Evolutionary conservation across 148 eudicot genomes (phyloP).

Genomic region (Vaccinium macrocarpon): DNA sequence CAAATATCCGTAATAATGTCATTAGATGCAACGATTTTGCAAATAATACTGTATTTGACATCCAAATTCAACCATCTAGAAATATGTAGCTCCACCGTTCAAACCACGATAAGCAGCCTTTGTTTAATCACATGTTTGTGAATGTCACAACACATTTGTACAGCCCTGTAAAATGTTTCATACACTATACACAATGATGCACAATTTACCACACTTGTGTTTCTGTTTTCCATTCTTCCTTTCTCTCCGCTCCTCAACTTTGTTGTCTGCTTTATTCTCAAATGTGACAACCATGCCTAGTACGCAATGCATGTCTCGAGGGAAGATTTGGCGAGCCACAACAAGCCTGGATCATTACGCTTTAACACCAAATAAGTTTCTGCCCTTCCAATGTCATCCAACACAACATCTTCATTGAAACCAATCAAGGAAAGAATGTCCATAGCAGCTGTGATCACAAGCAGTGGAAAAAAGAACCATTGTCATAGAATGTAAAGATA

Average conservation of each 20-base stretch:
- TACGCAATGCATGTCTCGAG: slow-evolving; percentile 53
- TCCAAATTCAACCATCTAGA: neutral
- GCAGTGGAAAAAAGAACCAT: neutral
- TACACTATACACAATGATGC: neutral
- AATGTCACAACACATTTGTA: neutral
- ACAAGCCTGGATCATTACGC: slow-evolving; percentile 75
- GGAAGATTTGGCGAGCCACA: slow-evolving; percentile 90
- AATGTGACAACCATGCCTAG: neutral
- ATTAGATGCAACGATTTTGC: neutral
- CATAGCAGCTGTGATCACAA: slow-evolving; percentile 69
- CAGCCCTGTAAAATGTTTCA: neutral
- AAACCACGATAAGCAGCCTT: neutral
- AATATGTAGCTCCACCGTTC: neutral
- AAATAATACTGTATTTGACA: neutral
- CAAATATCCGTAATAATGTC: neutral
- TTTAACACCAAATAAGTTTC: slow-evolving; percentile 69
- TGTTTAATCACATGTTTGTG: neutral
- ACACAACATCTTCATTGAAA: slow-evolving; percentile 55
- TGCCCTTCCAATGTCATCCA: slow-evolving; percentile 44
- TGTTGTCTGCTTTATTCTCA: neutral
- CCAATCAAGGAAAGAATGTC: slow-evolving; percentile 69
- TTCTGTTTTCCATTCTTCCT: neutral
- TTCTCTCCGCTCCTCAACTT: neutral
- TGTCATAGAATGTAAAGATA: neutral
- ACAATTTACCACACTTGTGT: neutral